phyloP scores from a whole-genome alignment of 2,329 filamentous ascomycete species.

The Xylaria sp. region DNA sequence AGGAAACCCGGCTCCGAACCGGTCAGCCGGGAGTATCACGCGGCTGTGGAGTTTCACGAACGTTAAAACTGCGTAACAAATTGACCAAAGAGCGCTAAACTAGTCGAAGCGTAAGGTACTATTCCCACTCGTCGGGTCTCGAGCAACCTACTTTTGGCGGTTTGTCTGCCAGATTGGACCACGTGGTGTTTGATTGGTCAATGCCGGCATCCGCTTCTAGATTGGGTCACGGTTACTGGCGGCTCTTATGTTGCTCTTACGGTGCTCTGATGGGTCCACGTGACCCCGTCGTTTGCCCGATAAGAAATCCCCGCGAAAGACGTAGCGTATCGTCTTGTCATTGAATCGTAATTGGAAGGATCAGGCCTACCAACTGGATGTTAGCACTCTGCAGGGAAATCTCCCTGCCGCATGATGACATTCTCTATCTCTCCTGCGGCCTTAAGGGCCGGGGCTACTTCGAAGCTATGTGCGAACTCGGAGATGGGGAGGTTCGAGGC shows the following conservation, averaged over 20 bases:
- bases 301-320: conserved; percentile 44
- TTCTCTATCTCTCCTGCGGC: conserved; percentile 27
- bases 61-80: conserved; percentile 6
- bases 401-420: conserved; percentile 41
- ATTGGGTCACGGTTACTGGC: conserved; percentile 46
- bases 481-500: conserved; percentile 36
- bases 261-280: conserved; percentile 41
- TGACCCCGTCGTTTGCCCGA: conserved; percentile 43
- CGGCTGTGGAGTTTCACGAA: conserved; percentile 26
- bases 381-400: conserved; percentile 37
- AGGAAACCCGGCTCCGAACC: conserved; percentile 7
- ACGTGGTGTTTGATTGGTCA: conserved; percentile 46
- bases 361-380: conserved; percentile 38
- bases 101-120: conserved; percentile 21
- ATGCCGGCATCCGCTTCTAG: conserved; percentile 37
- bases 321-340: conserved; percentile 44
- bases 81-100: conserved; percentile 22
- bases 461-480: conserved; percentile 38
- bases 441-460: conserved; percentile 18
- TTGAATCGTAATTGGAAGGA: conserved; percentile 47
- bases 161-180: conserved; percentile 35
- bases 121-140: conserved; percentile 12
- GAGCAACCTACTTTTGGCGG: conserved; percentile 13
- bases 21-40: conserved; percentile 22
- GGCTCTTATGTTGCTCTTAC: conserved; percentile 41